Evolutionary conservation across 495 filamentous ascomycete species (phyloP), one percentile per base, ranked within the genome.

Genomic region (Penicillium waksmanii): DNA sequence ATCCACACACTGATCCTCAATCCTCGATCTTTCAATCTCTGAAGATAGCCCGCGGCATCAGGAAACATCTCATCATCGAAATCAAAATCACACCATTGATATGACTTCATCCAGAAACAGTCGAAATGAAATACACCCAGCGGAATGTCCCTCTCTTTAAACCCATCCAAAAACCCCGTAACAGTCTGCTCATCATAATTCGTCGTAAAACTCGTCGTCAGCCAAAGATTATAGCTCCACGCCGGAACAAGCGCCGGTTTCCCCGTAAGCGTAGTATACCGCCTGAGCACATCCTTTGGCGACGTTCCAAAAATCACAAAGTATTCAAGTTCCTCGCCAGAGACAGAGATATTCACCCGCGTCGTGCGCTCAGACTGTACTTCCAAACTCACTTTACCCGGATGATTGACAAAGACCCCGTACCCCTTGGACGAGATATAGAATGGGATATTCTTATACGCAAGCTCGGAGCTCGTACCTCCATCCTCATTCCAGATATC

Each of bases 371-470:
- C 88, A 54, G 84, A 88, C 13, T 87, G 85, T 53, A 91, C 76
- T 71, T 90, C 87, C 1, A 89, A 68, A 49, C 85, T 85, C 1
- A 88, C 80, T 13, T 78, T 80, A 11, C 83, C 84, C 0, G 84
- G 73, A 13, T 82, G 78, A 62, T 87, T 84, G 25, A 90, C 82
- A 69, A 90, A 90, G n/a, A 90, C 78, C 23, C 87, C 87, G 66
- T 91, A 92, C 2, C 87, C 87, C 13, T 78, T 75, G 1, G 84
- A 88, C 56, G 84, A 88, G 35, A 91, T 72, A 69, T 86, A 90
- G 69, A 90, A 90, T 2, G 86, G 83, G 7, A 90, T 78, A 63
- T 90, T 91, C 73, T 90, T 90, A 67, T 92, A 92, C 0, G 87
- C 86, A 58, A 89, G 80, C 51, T 90, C 87, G 17, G 81, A 85